phyloP scores from a whole-genome alignment of 1,139 yeast genomes.

The Geotrichum citri-aurantii region DNA sequence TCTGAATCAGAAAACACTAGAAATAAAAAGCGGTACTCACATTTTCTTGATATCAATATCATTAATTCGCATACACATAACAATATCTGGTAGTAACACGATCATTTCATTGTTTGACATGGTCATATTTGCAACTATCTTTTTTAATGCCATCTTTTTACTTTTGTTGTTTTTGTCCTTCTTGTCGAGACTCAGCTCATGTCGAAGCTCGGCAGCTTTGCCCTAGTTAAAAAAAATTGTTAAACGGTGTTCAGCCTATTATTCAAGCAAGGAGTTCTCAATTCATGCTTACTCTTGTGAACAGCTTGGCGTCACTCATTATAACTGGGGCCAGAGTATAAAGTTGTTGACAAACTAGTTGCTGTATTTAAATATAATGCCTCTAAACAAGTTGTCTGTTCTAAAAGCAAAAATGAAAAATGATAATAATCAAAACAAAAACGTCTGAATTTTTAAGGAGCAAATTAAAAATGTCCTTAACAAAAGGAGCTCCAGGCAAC shows the following conservation, averaged over 20 bases:
- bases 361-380: neutral
- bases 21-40: conserved; percentile 32
- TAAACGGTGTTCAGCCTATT: neutral
- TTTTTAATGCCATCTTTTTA: conserved; percentile 60
- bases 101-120: conserved; percentile 77
- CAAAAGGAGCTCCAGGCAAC: neutral
- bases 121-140: conserved; percentile 76
- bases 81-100: conserved; percentile 58
- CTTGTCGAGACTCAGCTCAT: conserved; percentile 52
- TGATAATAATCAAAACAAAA: neutral
- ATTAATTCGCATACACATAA: conserved; percentile 52
- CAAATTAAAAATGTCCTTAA: neutral
- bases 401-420: neutral
- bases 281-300: conserved; percentile 27
- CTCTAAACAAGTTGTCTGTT: neutral
- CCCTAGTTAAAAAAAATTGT: conserved; percentile 25
- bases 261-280: neutral
- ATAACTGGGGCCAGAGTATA: neutral
- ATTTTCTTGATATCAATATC: conserved; percentile 72
- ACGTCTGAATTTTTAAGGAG: neutral
- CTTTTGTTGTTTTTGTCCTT: conserved; percentile 44
- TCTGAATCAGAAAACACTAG: neutral
- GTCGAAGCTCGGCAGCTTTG: conserved; percentile 49
- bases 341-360: neutral
- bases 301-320: conserved; percentile 32